Base-by-base conservation (phyloP, 805 yeast genomes). In the Metschnikowia orientalis region DNA sequence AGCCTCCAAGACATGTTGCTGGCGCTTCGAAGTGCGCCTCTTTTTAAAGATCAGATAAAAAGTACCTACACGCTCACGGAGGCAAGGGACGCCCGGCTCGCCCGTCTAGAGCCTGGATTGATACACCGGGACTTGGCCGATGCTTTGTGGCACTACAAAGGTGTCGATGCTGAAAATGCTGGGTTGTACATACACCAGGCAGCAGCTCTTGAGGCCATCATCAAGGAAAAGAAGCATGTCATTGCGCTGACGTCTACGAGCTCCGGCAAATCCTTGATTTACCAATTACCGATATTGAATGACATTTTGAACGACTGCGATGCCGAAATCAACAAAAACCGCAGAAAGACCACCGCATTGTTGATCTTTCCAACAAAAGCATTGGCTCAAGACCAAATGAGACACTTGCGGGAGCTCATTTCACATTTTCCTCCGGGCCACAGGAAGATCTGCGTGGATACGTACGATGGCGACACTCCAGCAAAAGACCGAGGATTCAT, bases 341-440 rank as follows among this genome's bases (percentile, higher is more conserved):
- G 41, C 5, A 32, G 63, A n/a, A 18, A 40, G 0, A 47, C 73
- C 4, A 84, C 95, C 0, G 83, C 95, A 7, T 67, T 94, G 66
- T 88, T 83, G 48, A 79, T 92, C 8, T 92, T 92, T 48, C 99
- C 99, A 2, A 92, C 99, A 0, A 92, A 92, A 52, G 98, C 99
- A 0, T 65, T 92, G 32, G 97, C 99, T 0, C 98, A 92, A 52
- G 98, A 92, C 63, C 99, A 92, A 57, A 81, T 81, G 48, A 66
- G 95, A 42, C 78, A 94, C n/a, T 61, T 92, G 35, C 69, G 70
- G 30, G 77, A 73, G 14, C 58, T 83, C 8, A 58, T 81, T 26
- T 57, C 67, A 5, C 59, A 59, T 22, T 69, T 84, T 30, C 75
- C 77, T 0, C 20, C 40, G 1, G 57, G 59, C 8, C 44, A 67